Conservation (phyloP, 345 rosid genomes). For the Rhodamnia rubescens region DNA sequence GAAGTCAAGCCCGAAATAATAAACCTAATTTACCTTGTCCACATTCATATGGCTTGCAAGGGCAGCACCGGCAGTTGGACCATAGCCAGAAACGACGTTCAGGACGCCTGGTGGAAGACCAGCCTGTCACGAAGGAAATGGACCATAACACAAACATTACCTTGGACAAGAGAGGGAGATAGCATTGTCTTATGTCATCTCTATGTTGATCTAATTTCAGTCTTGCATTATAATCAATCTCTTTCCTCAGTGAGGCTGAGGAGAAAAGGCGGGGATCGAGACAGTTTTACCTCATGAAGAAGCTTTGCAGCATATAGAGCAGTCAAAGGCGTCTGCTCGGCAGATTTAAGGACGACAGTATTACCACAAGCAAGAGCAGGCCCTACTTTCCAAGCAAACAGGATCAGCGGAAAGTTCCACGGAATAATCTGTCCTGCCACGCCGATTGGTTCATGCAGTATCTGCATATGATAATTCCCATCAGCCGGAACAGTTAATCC, state of each 20-base stretch:
- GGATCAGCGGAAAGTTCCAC: neutral
- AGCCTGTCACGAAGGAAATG: constrained; percentile 27
- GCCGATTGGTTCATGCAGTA: constrained; percentile 37
- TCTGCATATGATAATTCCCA: constrained; percentile 12
- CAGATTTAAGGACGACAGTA: neutral
- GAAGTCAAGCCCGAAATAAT: neutral
- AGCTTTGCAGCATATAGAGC: constrained; percentile 38
- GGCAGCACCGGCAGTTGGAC: constrained; percentile 77
- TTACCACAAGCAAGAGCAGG: neutral
- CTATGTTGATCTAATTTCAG: no score
- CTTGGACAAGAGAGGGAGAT: no score
- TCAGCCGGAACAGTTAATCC: neutral
- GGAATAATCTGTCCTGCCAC: neutral
- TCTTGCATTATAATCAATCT: neutral
- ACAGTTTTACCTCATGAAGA: constrained; percentile 34
- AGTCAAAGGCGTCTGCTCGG: constrained; percentile 29
- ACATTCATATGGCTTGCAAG: constrained; percentile 85
- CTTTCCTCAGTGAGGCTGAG: neutral
- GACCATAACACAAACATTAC: neutral
- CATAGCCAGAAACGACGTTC: constrained; percentile 67
- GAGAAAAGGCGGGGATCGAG: neutral
- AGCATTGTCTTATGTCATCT: no score
- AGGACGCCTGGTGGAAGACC: constrained; percentile 87
- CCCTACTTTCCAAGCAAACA: neutral
- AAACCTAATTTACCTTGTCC: constrained; percentile 51